phyloP scores from a whole-genome alignment of 768 basidiomycete genomes.

The Amanita rubescens region DNA sequence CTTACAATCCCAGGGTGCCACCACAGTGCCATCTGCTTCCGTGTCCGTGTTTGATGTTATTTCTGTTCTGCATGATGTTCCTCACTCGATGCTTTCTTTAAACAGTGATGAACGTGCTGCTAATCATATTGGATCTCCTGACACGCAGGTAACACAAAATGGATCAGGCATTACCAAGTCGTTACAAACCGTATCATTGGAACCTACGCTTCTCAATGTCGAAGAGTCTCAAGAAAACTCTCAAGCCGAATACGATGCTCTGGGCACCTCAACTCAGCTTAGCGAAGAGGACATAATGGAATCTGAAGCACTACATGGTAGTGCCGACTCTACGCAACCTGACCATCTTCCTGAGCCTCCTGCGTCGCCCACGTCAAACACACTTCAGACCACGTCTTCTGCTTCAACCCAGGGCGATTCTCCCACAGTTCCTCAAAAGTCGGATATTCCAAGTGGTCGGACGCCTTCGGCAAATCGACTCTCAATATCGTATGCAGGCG shows the following conservation, averaged over 20 bases:
- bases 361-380: conserved; percentile 48
- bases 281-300: conserved; percentile 12
- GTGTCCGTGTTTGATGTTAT: conserved; percentile 44
- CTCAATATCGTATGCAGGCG: conserved; percentile 94
- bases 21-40: conserved; percentile 28
- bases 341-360: conserved; percentile 56
- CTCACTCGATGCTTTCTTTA: conserved; percentile 30
- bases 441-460: conserved; percentile 31
- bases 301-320: conserved; percentile 8
- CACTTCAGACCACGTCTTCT: conserved; percentile 33
- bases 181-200: conserved; percentile 37
- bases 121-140: conserved; percentile 39
- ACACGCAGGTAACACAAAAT: conserved; percentile 26
- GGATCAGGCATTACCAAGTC: conserved; percentile 22
- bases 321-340: conserved; percentile 18
- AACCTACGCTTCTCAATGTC: conserved; percentile 47
- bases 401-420: conserved; percentile 42
- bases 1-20: conserved; percentile 25
- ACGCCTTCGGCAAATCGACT: conserved; percentile 74
- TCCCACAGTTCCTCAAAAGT: conserved; percentile 26
- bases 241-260: conserved; percentile 4
- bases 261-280: conserved; percentile 4
- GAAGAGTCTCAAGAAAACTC: conserved; percentile 17
- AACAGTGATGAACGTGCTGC: conserved; percentile 38
- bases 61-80: conserved; percentile 26